Evolutionary conservation across 2,329 filamentous ascomycete species (phyloP), one percentile per base, ranked within the genome.

Genomic region (Trichoderma harzianum): DNA sequence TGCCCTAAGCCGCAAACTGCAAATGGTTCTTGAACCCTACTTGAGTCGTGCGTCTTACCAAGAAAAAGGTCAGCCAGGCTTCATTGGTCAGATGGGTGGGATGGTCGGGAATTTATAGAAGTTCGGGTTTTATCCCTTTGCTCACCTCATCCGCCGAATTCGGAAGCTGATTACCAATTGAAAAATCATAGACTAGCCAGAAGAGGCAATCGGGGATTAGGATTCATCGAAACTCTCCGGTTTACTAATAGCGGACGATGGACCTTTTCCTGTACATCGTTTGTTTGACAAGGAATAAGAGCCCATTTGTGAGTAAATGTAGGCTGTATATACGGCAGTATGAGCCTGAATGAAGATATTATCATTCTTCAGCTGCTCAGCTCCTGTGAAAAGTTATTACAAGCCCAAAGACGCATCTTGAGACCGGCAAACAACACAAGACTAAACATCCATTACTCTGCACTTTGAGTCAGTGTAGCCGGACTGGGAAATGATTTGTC

Each of bases 401-500:
- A 18, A 55, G 14, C 14, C 3, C 2, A 8, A 11, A 5, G 16
- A 39, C 16, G 14, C 32, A 28, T 57, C 51, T 28, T 36, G n/a
- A 36, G 10, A 21, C 7, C n/a, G 5, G n/a, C 7, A 36, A 26
- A 51, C 18, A 28, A 24, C 53, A 21, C 24, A 7, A 21, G 10
- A 36, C 10, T 14, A 21, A 16, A 26, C 26, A 26, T 21, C n/a
- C 16, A 21, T 53, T 26, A 26, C 57, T 53, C 58, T 43, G 30
- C 43, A 69, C 57, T n/a, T 69, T 30, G 28, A n/a, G 28, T 24
- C 11, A 11, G 28, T 34, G 61, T 21, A 26, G 28, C 57, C 24
- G 26, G 12, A 62, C 14, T n/a, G 24, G 64, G 28, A 12, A 53
- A 53, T 53, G 57, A 69, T 69, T 69, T 69, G 57, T 62, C 39